These are phyloP conservation scores for Verticillium klebahnii DNA, from an alignment of 2,329 filamentous ascomycete genomes.

Conservation along the genomic window DNA sequence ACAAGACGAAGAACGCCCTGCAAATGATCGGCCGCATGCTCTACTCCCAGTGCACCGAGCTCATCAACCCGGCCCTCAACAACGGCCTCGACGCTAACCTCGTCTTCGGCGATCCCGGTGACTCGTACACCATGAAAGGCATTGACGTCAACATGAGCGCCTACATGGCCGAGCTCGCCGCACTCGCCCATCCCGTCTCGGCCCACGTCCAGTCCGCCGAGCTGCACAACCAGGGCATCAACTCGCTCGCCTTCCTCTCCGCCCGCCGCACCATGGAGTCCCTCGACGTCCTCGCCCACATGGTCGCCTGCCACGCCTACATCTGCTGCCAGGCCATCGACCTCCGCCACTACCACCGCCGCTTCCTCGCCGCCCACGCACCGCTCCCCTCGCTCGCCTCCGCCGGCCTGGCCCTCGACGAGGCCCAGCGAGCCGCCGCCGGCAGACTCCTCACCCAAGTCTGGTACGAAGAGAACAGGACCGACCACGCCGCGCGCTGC, in stretches of 20 bases:
- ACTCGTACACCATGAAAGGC: slow-evolving; percentile 58
- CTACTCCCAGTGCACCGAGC: slow-evolving; percentile 57
- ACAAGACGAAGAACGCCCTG: slow-evolving; percentile 41
- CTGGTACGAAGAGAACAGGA: slow-evolving; percentile 14
- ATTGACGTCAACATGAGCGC: slow-evolving; percentile 62
- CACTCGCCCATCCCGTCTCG: slow-evolving; percentile 57
- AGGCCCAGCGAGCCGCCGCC: slow-evolving; percentile 5
- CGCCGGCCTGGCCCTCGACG: slow-evolving; percentile 9
- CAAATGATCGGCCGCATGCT: slow-evolving; percentile 51
- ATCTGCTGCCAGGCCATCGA: slow-evolving; percentile 52
- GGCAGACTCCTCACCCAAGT: slow-evolving; percentile 15
- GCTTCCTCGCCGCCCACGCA: slow-evolving; percentile 18
- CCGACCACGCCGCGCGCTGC: slow-evolving; percentile 5
- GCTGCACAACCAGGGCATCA: slow-evolving; percentile 63
- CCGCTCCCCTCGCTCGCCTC: neutral
- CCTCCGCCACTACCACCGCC: slow-evolving; percentile 20
- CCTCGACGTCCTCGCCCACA: slow-evolving; percentile 49
- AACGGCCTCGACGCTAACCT: slow-evolving; percentile 61
- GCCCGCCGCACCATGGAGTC: slow-evolving; percentile 53
- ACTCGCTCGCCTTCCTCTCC: slow-evolving; percentile 58
- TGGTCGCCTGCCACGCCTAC: slow-evolving; percentile 50
- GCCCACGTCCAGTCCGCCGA: slow-evolving; percentile 62
- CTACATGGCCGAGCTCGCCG: slow-evolving; percentile 58
- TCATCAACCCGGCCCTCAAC: slow-evolving; percentile 57
- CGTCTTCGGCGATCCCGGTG: slow-evolving; percentile 50